phyloP scores from a whole-genome alignment of 139 green algal genomes.

The Eudorina sp. region DNA sequence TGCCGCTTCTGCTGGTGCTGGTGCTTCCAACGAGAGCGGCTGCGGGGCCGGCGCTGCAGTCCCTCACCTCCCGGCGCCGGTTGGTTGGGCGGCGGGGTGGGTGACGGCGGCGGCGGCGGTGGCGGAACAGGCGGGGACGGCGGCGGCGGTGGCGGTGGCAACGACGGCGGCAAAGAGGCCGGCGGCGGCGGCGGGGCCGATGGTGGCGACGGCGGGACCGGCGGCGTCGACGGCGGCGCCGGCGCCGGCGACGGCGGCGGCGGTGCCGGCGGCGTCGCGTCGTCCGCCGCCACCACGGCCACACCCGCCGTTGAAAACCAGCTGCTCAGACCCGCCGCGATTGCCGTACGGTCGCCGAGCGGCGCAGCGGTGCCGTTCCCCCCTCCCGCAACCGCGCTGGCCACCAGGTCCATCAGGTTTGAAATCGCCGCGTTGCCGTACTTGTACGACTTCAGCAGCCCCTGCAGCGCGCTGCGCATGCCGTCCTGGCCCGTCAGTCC shows the following conservation, averaged over 20 bases:
- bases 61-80: too few relatives aligned
- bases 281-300: not conserved
- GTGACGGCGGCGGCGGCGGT: not conserved
- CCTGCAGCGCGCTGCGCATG: not conserved
- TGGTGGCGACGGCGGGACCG: not conserved
- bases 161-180: too few relatives aligned
- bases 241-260: not conserved
- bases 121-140: not conserved
- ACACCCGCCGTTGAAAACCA: conserved; percentile 21
- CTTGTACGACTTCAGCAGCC: not conserved
- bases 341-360: not conserved
- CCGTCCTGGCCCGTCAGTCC: not conserved
- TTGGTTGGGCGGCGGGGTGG: not conserved
- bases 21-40: too few relatives aligned
- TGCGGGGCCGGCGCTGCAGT: too few relatives aligned
- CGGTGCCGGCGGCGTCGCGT: conserved; percentile 25
- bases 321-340: not conserved
- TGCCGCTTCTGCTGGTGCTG: too few relatives aligned
- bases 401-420: conserved; percentile 1
- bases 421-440: not conserved
- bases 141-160: not conserved
- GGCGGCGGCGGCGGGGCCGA: not conserved
- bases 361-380: not conserved
- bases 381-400: not conserved
- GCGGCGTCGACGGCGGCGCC: not conserved